A percentile compares a stretch with the other conserved stretches of the same genome.
phyloP scores from a whole-genome alignment of 73 alveolate species.

The Blepharisma stoltei region DNA sequence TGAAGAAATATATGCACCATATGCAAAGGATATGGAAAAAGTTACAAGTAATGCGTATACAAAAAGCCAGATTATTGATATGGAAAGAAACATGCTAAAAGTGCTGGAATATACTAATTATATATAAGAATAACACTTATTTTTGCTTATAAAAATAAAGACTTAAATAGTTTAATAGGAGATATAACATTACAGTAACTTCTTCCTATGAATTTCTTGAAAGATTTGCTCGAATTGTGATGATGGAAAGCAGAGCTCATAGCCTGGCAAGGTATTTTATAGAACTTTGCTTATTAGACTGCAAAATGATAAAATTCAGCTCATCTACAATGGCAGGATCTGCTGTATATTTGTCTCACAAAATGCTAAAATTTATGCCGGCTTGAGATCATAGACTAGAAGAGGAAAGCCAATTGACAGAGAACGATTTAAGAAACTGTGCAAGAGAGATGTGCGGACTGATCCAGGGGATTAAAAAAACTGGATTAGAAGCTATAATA shows the following conservation, averaged over 20 bases:
- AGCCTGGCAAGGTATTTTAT: slow-evolving; percentile 71
- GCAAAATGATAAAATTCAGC: slow-evolving; percentile 56
- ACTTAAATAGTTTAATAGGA: too few species aligned
- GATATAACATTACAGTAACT: slow-evolving; percentile 59
- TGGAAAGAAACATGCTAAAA: slow-evolving; percentile 77
- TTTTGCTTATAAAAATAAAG: too few species aligned
- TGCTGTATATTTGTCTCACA: slow-evolving; percentile 54
- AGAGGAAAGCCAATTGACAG: not conserved
- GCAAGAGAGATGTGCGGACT: slow-evolving; percentile 56
- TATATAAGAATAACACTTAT: too few species aligned
- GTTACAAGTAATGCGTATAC: slow-evolving; percentile 87
- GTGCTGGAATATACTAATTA: slow-evolving; percentile 69
- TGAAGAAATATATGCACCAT: slow-evolving; percentile 91
- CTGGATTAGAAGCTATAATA: slow-evolving; percentile 65
- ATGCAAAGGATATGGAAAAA: slow-evolving; percentile 82
- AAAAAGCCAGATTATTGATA: slow-evolving; percentile 73
- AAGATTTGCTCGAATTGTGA: slow-evolving; percentile 53
- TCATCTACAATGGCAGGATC: slow-evolving; percentile 58
- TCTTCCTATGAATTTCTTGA: slow-evolving; percentile 77
- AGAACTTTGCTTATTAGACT: slow-evolving; percentile 78
- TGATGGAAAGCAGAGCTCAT: slow-evolving; percentile 52
- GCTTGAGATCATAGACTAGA: not conserved
- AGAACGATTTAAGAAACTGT: slow-evolving; percentile 32
- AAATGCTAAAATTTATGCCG: slow-evolving; percentile 37
- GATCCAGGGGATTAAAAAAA: slow-evolving; percentile 46